Evolutionary conservation across 2,329 filamentous ascomycete species (phyloP).

Genomic region (Colletotrichum incanum): DNA sequence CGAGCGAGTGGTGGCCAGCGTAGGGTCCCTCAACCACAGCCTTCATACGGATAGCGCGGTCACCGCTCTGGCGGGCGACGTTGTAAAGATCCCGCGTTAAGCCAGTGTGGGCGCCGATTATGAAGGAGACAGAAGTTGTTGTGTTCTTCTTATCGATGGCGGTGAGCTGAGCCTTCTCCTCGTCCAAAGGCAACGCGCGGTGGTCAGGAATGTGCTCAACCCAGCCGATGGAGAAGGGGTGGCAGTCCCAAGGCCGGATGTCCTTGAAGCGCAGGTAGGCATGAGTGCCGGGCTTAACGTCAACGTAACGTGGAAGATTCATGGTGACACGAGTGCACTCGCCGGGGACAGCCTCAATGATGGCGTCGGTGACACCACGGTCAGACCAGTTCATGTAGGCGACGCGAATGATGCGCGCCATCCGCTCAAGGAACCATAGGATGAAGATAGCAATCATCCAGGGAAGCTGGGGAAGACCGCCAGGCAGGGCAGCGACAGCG

Average conservation of each 20-base stretch:
- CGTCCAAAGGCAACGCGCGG: conserved; percentile 50
- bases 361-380: conserved; percentile 74
- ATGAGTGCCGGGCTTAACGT: conserved; percentile 80
- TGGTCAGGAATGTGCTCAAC: conserved; percentile 68
- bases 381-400: conserved; percentile 77
- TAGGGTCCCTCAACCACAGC: conserved; percentile 94
- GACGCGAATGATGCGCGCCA: conserved; percentile 74
- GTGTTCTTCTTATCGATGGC: conserved; percentile 59
- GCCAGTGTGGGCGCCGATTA: conserved; percentile 90
- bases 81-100: conserved; percentile 88
- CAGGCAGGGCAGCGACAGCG: conserved; percentile 73
- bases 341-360: conserved; percentile 78
- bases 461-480: conserved; percentile 78
- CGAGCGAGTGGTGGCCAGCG: conserved; percentile 84
- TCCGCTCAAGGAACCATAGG: conserved; percentile 84
- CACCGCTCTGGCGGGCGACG: conserved; percentile 71
- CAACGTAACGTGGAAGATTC: conserved; percentile 76
- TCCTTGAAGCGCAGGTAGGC: conserved; percentile 81
- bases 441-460: conserved; percentile 82
- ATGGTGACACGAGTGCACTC: conserved; percentile 81
- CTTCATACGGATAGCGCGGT: conserved; percentile 71
- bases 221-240: conserved; percentile 87
- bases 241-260: conserved; percentile 79
- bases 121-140: conserved; percentile 78
- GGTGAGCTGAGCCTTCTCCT: conserved; percentile 57